phyloP scores from a whole-genome alignment of 768 basidiomycete genomes.

The Dendrothele bispora region DNA sequence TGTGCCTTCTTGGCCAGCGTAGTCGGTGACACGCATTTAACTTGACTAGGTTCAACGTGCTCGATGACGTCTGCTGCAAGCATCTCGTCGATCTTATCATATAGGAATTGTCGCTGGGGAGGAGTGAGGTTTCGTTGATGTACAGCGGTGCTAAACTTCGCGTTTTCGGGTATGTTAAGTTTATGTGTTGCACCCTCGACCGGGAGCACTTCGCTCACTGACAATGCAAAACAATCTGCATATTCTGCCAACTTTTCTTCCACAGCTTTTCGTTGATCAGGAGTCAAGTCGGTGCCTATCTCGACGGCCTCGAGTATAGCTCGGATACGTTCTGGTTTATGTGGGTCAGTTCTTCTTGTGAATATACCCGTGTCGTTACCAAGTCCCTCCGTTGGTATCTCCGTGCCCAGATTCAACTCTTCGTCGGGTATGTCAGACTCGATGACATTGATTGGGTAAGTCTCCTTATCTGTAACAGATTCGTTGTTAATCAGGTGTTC shows the following conservation, averaged over 20 bases:
- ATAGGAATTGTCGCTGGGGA: too few relatives aligned
- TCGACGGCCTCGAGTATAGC: slow-evolving; percentile 14
- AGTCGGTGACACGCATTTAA: slow-evolving; percentile 9
- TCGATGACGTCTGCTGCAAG: too few relatives aligned
- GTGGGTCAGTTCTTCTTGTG: slow-evolving; percentile 18
- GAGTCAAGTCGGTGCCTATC: slow-evolving; percentile 19
- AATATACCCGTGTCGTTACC: too few relatives aligned
- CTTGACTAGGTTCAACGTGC: too few relatives aligned
- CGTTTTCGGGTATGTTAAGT: slow-evolving; percentile 18
- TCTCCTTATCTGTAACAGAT: too few relatives aligned
- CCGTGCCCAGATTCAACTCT: too few relatives aligned
- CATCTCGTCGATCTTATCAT: too few relatives aligned
- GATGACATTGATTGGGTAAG: too few relatives aligned
- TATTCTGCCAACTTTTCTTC: slow-evolving; percentile 4
- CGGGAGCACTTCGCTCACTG: slow-evolving; percentile 11
- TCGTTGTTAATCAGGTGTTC: too few relatives aligned
- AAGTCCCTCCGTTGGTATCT: too few relatives aligned
- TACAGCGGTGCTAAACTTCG: slow-evolving; percentile 2
- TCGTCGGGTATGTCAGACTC: too few relatives aligned
- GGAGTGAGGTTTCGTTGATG: too few relatives aligned
- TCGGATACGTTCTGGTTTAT: slow-evolving; percentile 16
- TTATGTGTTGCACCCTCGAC: slow-evolving; percentile 21
- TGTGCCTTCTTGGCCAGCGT: slow-evolving; percentile 15
- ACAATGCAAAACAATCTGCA: slow-evolving; percentile 16
- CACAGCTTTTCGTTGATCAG: slow-evolving; percentile 2